Percentiles rank a stretch among this genome's conserved stretches.
Evolutionary conservation across 768 basidiomycete species (phyloP).

Genomic region (Sporobolomyces phaffii): DNA sequence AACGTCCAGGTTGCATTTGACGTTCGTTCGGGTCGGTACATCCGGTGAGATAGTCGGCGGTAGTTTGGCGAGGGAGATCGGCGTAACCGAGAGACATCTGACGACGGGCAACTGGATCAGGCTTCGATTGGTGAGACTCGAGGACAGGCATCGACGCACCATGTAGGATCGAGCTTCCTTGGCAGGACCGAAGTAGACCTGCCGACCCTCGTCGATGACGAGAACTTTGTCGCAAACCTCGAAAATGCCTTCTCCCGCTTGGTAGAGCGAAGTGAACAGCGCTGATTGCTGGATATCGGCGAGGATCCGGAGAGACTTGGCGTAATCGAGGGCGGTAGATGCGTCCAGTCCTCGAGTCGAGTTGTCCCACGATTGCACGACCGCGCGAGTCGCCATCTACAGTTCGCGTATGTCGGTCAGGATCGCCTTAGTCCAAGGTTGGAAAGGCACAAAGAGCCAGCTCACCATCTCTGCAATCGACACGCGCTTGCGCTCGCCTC

Average conservation of each 20-base stretch:
- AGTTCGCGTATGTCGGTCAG: too few relatives aligned
- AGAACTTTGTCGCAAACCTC: conserved; percentile 71
- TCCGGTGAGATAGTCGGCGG: conserved; percentile 51
- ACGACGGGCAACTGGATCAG: too few relatives aligned
- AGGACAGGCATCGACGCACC: conserved; percentile 40
- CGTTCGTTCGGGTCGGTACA: conserved; percentile 75
- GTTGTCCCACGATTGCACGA: conserved; percentile 51
- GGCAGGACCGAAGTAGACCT: conserved; percentile 68
- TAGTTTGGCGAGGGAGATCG: conserved; percentile 45
- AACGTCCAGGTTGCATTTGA: conserved; percentile 62
- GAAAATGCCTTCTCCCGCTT: conserved; percentile 63
- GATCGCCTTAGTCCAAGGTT: too few relatives aligned
- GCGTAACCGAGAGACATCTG: conserved; percentile 52
- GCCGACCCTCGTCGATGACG: conserved; percentile 65
- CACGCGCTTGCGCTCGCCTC: conserved; percentile 52
- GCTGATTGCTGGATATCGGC: conserved; percentile 44
- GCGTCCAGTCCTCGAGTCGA: conserved; percentile 63
- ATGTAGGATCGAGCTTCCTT: conserved; percentile 65
- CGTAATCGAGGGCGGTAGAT: conserved; percentile 81
- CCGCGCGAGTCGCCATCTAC: conserved; percentile 46
- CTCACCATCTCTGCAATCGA: conserved; percentile 48
- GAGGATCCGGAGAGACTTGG: too few relatives aligned
- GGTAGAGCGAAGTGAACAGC: conserved; percentile 76
- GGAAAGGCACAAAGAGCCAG: background rate
- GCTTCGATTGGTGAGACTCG: too few relatives aligned